A percentile compares a stretch with the other conserved stretches of the same genome.
phyloP scores from a whole-genome alignment of 257 asterid species.

The Solanum chaucha region DNA sequence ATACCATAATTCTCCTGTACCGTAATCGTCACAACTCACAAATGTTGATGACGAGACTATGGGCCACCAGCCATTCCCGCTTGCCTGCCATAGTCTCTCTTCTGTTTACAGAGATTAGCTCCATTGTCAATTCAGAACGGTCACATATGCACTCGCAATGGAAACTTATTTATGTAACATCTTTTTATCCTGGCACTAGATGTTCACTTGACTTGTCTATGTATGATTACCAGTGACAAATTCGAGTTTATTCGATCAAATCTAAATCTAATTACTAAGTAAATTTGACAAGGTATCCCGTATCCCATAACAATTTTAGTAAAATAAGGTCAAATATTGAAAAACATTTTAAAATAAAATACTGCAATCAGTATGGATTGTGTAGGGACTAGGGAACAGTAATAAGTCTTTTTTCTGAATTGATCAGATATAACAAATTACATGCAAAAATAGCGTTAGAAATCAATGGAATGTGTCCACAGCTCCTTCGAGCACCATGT shows the following conservation, averaged over 20 bases:
- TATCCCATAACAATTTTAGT: neutral
- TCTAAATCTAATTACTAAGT: neutral
- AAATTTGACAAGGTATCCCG: neutral
- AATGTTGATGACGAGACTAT: neutral
- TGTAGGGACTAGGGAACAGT: neutral
- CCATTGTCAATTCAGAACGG: neutral
- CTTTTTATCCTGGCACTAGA: neutral
- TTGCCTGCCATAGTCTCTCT: neutral
- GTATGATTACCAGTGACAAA: neutral
- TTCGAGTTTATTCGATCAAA: neutral
- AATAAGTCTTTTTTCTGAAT: neutral
- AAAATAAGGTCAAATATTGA: neutral
- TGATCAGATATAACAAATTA: neutral
- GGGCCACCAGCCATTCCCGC: neutral
- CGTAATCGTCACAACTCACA: neutral
- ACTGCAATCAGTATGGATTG: neutral
- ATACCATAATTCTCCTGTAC: neutral
- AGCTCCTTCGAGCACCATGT: neutral
- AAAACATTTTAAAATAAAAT: neutral
- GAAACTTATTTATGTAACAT: neutral
- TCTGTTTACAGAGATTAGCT: neutral
- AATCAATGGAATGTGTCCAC: neutral
- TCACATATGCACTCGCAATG: neutral
- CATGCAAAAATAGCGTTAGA: neutral
- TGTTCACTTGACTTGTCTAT: neutral